Conservation (phyloP, 768 basidiomycete genomes). For the Leccinum rimulosum region DNA sequence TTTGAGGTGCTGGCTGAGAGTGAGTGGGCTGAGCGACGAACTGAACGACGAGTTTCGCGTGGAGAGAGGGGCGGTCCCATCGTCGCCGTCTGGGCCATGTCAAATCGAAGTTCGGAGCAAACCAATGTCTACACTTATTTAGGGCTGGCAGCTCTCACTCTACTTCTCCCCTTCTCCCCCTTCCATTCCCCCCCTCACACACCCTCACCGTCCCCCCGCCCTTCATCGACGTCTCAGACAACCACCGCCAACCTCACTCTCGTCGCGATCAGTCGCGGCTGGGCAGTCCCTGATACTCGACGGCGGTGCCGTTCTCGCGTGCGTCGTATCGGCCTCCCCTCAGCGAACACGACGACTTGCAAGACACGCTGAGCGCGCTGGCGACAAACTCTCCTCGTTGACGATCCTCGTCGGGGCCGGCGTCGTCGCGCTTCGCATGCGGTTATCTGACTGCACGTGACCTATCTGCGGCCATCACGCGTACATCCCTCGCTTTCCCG, state of each 20-base stretch:
- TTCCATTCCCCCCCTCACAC: not conserved
- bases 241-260: not conserved
- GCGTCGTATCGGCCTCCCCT: conserved; percentile 3
- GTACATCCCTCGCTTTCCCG: not conserved
- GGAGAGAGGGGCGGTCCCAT: conserved; percentile 82
- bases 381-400: not conserved
- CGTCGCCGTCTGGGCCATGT: conserved; percentile 61
- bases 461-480: conserved; percentile 10
- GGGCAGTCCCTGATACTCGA: not conserved
- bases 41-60: conserved; percentile 75
- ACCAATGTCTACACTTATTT: conserved; percentile 30
- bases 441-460: conserved; percentile 29
- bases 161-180: conserved; percentile 4
- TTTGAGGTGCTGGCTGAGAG: conserved; percentile 66
- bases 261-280: conserved; percentile 20
- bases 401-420: conserved; percentile 12
- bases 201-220: not conserved
- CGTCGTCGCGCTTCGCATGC: conserved; percentile 12
- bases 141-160: conserved; percentile 33
- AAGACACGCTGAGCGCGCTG: conserved; percentile 6
- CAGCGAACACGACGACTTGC: not conserved
- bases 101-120: conserved; percentile 9
- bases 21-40: conserved; percentile 67
- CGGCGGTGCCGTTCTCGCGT: not conserved
- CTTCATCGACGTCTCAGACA: not conserved